Percentiles rank a stretch among this genome's conserved stretches.
Conservation (phyloP, 768 basidiomycete genomes). For the Hirschioporus abietinus region DNA sequence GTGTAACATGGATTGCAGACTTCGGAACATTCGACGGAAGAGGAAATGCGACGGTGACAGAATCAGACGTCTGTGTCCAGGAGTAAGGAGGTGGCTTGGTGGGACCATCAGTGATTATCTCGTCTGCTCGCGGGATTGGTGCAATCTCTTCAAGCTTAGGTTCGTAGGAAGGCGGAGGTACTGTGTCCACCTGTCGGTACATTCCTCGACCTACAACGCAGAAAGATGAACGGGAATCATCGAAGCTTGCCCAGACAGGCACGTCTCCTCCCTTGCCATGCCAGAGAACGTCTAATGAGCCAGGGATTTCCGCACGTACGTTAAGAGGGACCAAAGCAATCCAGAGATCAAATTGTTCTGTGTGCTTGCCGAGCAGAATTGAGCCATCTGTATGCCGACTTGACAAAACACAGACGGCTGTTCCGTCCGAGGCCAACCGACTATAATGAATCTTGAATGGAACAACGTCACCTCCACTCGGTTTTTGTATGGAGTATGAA, state of each 20-base stretch:
- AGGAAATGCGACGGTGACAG: slow-evolving; percentile 78
- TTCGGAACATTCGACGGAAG: slow-evolving; percentile 68
- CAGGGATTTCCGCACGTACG: slow-evolving; percentile 24
- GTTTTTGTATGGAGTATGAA: background rate
- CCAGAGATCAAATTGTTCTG: slow-evolving; percentile 1
- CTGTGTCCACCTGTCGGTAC: slow-evolving; percentile 40
- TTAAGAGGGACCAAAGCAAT: slow-evolving; percentile 30
- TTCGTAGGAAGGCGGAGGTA: slow-evolving; percentile 36
- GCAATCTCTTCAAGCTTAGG: slow-evolving; percentile 63
- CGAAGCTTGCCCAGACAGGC: slow-evolving; percentile 53
- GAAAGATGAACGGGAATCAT: slow-evolving; percentile 39
- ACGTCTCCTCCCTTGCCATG: slow-evolving; percentile 63
- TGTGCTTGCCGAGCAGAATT: background rate
- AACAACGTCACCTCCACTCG: slow-evolving; percentile 15
- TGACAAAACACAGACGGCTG: background rate
- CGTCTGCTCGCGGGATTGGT: slow-evolving; percentile 59
- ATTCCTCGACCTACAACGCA: slow-evolving; percentile 53
- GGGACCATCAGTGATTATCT: slow-evolving; percentile 34
- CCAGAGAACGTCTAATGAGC: slow-evolving; percentile 56
- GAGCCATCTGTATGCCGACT: background rate
- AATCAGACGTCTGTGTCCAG: slow-evolving; percentile 86
- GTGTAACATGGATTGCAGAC: slow-evolving; percentile 57
- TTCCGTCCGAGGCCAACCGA: background rate
- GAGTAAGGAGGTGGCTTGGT: slow-evolving; percentile 76
- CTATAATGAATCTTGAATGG: slow-evolving; percentile 35